A percentile compares a stretch with the other conserved stretches of the same genome.
phyloP scores from a whole-genome alignment of 2,329 filamentous ascomycete genomes.

The Calonectria crousiana region DNA sequence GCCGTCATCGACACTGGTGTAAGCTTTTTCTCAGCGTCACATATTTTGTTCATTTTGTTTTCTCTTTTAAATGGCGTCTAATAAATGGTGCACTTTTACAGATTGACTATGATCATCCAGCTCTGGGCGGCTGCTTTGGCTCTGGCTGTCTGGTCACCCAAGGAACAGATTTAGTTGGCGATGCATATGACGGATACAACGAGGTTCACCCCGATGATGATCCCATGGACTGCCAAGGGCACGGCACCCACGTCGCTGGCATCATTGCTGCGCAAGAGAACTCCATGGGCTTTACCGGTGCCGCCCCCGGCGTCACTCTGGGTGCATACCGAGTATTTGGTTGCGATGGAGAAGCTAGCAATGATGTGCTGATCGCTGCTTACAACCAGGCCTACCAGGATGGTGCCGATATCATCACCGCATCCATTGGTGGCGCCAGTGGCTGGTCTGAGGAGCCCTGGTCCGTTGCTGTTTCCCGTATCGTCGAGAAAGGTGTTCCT shows the following conservation, averaged over 20 bases:
- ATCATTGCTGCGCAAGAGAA: slow-evolving; percentile 71
- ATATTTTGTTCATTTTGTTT: too few relatives aligned
- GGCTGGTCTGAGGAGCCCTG: slow-evolving; percentile 67
- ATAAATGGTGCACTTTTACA: slow-evolving; percentile 29
- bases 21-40: slow-evolving; percentile 42
- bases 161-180: slow-evolving; percentile 70
- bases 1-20: slow-evolving; percentile 67
- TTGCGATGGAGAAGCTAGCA: slow-evolving; percentile 62
- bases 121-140: slow-evolving; percentile 74
- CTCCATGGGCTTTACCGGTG: slow-evolving; percentile 68
- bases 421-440: slow-evolving; percentile 62
- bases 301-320: slow-evolving; percentile 67
- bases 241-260: slow-evolving; percentile 73
- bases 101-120: slow-evolving; percentile 73
- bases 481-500: slow-evolving; percentile 65
- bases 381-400: slow-evolving; percentile 71
- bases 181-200: slow-evolving; percentile 59
- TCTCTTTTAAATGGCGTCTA: background rate
- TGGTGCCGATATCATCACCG: slow-evolving; percentile 68
- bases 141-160: slow-evolving; percentile 68
- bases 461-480: slow-evolving; percentile 63
- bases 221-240: slow-evolving; percentile 68
- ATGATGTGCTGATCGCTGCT: slow-evolving; percentile 70
- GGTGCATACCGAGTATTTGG: slow-evolving; percentile 70
- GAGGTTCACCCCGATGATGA: slow-evolving; percentile 59